Evolutionary conservation across 352 stramenopile genomes (phyloP).

Genomic region (Phytophthora sp.): DNA sequence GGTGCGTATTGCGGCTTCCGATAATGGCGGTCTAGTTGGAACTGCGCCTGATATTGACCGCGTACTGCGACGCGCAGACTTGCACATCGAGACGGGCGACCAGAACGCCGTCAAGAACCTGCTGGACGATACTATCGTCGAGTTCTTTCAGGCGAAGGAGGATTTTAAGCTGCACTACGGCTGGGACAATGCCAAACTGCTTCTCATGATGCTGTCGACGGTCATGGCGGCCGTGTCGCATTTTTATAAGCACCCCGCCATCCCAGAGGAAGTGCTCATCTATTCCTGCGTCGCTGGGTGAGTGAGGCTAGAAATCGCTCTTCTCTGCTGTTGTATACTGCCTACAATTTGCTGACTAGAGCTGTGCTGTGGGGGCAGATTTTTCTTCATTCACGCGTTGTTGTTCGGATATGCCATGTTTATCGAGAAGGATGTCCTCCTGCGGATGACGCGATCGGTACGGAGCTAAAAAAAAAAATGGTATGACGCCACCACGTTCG

Average conservation of each 20-base stretch:
- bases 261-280: conserved; percentile 72
- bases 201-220: conserved; percentile 76
- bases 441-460: conserved; percentile 77
- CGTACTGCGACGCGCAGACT: conserved; percentile 32
- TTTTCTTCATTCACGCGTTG: conserved; percentile 83
- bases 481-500: too few species aligned
- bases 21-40: not conserved
- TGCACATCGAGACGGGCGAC: conserved; percentile 83
- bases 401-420: conserved; percentile 74
- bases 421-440: conserved; percentile 81
- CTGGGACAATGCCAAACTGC: conserved; percentile 85
- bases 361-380: conserved; percentile 41
- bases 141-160: conserved; percentile 71
- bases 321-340: not conserved
- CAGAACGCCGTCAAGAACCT: conserved; percentile 89
- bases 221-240: conserved; percentile 69
- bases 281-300: conserved; percentile 74
- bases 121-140: conserved; percentile 80
- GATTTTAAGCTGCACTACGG: conserved; percentile 72
- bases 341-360: not conserved
- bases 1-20: conserved; percentile 35
- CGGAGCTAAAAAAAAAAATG: not conserved
- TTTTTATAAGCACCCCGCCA: conserved; percentile 66
- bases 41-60: not conserved
- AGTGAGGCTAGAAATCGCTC: conserved; percentile 9